These are phyloP conservation scores for Amanita exitialis DNA, from an alignment of 768 basidiomycete species.

Conservation along the genomic window DNA sequence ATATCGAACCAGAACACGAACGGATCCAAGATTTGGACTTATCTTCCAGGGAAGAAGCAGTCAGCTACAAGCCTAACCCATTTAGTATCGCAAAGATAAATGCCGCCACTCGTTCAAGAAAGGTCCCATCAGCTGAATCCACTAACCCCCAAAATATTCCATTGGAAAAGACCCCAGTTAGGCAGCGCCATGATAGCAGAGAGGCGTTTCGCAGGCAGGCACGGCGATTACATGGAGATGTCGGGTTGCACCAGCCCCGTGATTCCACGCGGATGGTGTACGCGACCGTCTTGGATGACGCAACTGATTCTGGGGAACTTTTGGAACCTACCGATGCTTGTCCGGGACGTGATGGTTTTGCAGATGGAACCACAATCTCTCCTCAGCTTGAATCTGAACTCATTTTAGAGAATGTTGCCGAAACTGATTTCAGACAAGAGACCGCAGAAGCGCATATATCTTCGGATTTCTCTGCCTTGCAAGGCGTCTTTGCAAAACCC, in stretches of 20 bases:
- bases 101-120: slow-evolving; percentile 38
- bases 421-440: no score
- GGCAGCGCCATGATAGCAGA: not conserved
- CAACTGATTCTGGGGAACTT: not conserved
- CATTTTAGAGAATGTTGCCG: no score
- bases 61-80: slow-evolving; percentile 63
- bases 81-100: slow-evolving; percentile 79
- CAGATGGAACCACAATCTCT: not conserved
- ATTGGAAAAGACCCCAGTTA: not conserved
- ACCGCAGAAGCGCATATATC: not conserved
- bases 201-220: not conserved
- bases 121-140: not conserved
- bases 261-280: no score
- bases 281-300: not conserved
- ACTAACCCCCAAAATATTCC: not conserved
- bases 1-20: slow-evolving; percentile 14
- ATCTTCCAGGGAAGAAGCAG: slow-evolving; percentile 47
- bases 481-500: not conserved
- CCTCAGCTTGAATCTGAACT: not conserved
- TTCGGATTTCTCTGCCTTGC: not conserved
- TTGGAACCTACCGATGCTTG: no score
- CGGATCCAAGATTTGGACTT: slow-evolving; percentile 47
- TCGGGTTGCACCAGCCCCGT: not conserved
- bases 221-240: not conserved
- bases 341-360: not conserved